Evolutionary conservation across 345 rosid species (phyloP), one percentile per base, ranked within the genome.

Genomic region (Passiflora organensis): DNA sequence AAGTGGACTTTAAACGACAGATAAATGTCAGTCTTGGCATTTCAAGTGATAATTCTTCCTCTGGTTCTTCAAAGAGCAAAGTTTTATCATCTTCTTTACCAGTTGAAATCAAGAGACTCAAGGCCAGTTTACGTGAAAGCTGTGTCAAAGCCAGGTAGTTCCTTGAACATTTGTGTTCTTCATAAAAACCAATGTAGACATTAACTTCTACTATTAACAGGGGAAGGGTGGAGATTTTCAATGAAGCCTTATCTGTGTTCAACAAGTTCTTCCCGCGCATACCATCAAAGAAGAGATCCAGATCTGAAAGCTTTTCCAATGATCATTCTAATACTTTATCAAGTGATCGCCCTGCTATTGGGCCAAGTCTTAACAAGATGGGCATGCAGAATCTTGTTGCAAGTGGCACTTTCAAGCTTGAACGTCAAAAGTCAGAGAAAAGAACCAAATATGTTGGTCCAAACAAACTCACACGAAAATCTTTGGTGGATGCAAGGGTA

Each of bases 391-490:
- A 73, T 80, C 95, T 73, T 50, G 50, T 73, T 58, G 69, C 64
- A 32, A 56, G 78, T 39, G 69, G 82, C 57, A 62, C 76, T 71
- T 80, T 78, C 76, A 96, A 89, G 63, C 72, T 70, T 73, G 97
- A 89, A 66, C 89, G 67, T 62, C 89, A 73, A 49, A 89, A 78
- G 76, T 60, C 82, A 14, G 95, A 89, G 56, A 91, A 85, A 75
- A 81, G 88, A 58, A 77, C 80, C 22, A 89, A 83, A 72, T 74
- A 64, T 73, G 63, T 64, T 64, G 81, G 80, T 60, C 78, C 93
- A 62, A 91, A 77, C 77, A 91, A 91, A 70, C 87, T 96, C 53
- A 80, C 96, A 44, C 95, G 99, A 63, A 93, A 95, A 57, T 86
- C 96, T 61, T 53, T 93, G 86, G 84, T 76, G 81, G 94, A 77